A percentile compares a stretch with the other conserved stretches of the same genome.
These are phyloP conservation scores for Xylaria cubensis DNA, from an alignment of 495 filamentous ascomycete species.

Conservation along the genomic window DNA sequence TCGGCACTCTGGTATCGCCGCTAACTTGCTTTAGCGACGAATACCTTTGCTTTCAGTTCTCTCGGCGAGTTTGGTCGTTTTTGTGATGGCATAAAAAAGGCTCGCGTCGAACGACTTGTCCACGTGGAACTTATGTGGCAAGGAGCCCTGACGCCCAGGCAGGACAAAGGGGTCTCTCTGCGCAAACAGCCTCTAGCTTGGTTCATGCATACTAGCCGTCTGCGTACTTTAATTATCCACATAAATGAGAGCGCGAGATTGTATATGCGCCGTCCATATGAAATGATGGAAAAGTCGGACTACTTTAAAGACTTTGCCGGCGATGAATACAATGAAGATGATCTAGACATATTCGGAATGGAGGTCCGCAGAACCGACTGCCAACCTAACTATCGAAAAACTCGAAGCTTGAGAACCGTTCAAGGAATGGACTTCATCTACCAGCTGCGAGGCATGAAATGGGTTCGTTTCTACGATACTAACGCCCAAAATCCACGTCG, in stretches of 20 bases:
- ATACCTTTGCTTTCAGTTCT: constrained; percentile 54
- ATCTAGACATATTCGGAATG: constrained; percentile 20
- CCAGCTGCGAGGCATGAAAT: constrained; percentile 46
- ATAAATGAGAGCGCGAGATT: constrained; percentile 38
- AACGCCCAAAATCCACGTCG: constrained; percentile 4
- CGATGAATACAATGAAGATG: background rate
- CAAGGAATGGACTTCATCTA: constrained; percentile 51
- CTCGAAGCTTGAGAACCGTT: constrained; percentile 40
- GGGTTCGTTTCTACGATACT: constrained; percentile 45
- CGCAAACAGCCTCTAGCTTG: constrained; percentile 39
- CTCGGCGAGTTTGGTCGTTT: constrained; percentile 52
- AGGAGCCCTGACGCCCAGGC: constrained; percentile 36
- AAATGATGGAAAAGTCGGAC: constrained; percentile 22
- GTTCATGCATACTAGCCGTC: constrained; percentile 38
- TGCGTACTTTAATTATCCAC: constrained; percentile 45
- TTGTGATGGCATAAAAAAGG: constrained; percentile 40
- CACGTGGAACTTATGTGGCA: constrained; percentile 45
- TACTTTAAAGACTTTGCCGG: background rate
- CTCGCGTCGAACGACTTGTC: constrained; percentile 44
- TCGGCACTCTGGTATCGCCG: background rate
- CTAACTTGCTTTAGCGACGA: constrained; percentile 30
- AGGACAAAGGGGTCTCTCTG: constrained; percentile 24
- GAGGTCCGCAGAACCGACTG: constrained; percentile 37
- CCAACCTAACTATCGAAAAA: constrained; percentile 44
- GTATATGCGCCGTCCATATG: constrained; percentile 40